These are phyloP conservation scores for Mangifera indica DNA, from an alignment of 345 rosid species.

Conservation along the genomic window DNA sequence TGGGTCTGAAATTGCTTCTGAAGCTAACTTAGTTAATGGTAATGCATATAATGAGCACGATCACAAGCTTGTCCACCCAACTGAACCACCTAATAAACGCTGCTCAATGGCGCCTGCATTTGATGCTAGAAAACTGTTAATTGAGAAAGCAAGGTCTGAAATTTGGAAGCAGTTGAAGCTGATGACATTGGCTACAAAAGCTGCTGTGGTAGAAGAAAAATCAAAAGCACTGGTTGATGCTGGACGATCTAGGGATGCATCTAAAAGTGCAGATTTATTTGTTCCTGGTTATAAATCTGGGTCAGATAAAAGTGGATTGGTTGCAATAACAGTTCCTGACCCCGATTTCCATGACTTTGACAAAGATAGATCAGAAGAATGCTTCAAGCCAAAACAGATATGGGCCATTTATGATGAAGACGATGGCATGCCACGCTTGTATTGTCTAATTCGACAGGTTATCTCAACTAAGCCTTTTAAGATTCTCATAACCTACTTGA, in stretches of 20 bases:
- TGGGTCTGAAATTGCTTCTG: constrained; percentile 54
- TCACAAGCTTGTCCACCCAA: constrained; percentile 42
- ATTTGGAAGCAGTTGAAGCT: constrained; percentile 65
- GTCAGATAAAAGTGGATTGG: constrained; percentile 43
- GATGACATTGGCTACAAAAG: constrained; percentile 51
- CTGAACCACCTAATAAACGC: constrained; percentile 47
- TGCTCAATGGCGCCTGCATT: constrained; percentile 59
- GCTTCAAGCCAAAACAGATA: constrained; percentile 88
- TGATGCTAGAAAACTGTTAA: constrained; percentile 79
- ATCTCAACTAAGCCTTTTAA: constrained; percentile 80
- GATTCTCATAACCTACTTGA: constrained; percentile 80
- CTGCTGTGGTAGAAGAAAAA: constrained; percentile 38
- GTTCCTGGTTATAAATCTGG: constrained; percentile 32
- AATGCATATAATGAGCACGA: constrained; percentile 39
- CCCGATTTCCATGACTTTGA: constrained; percentile 96
- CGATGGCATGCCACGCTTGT: constrained; percentile 97
- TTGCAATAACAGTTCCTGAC: constrained; percentile 80
- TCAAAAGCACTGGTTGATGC: constrained; percentile 21
- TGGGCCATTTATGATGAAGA: constrained; percentile 98
- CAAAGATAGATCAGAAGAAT: constrained; percentile 83
- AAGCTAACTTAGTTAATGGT: constrained; percentile 35
- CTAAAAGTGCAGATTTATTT: constrained; percentile 21
- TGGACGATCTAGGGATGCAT: constrained; percentile 33
- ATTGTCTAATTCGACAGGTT: constrained; percentile 79
- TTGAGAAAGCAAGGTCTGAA: constrained; percentile 69